Base-by-base conservation (phyloP, 2,329 filamentous ascomycete genomes). In the Chalara sp. region DNA sequence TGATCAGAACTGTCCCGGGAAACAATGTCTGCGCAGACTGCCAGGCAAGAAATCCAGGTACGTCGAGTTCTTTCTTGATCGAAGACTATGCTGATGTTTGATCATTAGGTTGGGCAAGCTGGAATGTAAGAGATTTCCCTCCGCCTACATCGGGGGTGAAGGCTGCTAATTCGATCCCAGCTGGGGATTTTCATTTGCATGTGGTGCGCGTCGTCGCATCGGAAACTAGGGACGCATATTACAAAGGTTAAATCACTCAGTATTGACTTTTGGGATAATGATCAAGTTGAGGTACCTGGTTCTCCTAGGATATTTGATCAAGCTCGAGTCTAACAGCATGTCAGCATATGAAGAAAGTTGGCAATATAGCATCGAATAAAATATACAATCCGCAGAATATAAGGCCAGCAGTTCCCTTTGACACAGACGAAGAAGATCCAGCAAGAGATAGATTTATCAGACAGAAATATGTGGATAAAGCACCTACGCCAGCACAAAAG, bases 161-260 rank as follows among this genome's bases (percentile, higher is more conserved):
- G 21, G 21, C 21, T 54, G 55, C 58, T 64, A 11, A 37, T 47
- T 63, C 49, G n/a, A 50, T 40, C 57, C 43, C 65, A 96, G 88
- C 75, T 99, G 71, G 93, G 93, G 53, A 83, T 97, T 58, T 99
- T 99, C 68, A 76, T 99, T 47, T 99, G 93, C 72, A 95, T 99
- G 87, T 89, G 93, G 67, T 99, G 93, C 76, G 93, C 91, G 49
- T 81, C 90, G 49, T 80, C 97, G 64, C 93, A 99, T 74, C 88
- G 93, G 65, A 97, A 97, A 72, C 76, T 99, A 64, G 93, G 93
- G 55, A 97, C 93, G 40, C 93, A 99, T 70, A 89, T 99, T 56
- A 96, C 91, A 59, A 99, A 99, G 70, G 90, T 99, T 74, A 99
- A 99, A 71, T 97, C 91, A 37, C 71, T 99, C 72, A 97, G 87